These are phyloP conservation scores for Recurvomyces mirabilis DNA, from an alignment of 495 filamentous ascomycete genomes.

Conservation along the genomic window DNA sequence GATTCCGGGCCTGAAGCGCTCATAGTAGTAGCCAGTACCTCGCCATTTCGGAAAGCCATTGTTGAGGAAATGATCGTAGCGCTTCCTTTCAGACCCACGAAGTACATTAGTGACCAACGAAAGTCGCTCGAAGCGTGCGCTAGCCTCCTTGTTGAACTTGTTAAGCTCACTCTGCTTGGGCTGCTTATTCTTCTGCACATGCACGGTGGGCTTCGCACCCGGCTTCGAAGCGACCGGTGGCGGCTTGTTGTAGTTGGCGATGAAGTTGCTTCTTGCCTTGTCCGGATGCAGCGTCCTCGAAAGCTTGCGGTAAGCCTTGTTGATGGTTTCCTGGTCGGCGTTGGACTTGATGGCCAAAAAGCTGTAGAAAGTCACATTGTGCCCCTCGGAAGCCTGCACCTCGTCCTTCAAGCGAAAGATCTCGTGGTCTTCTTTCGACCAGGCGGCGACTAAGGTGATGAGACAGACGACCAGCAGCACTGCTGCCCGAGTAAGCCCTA, in stretches of 20 bases:
- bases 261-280: slow-evolving; percentile 78
- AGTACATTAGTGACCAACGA: slow-evolving; percentile 77
- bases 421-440: slow-evolving; percentile 58
- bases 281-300: slow-evolving; percentile 77
- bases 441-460: slow-evolving; percentile 10
- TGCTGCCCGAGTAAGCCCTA: slow-evolving; percentile 4
- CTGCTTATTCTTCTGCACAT: slow-evolving; percentile 47
- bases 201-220: slow-evolving; percentile 29
- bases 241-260: slow-evolving; percentile 55
- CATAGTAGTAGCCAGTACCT: slow-evolving; percentile 97
- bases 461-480: slow-evolving; percentile 13
- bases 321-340: slow-evolving; percentile 78
- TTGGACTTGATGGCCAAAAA: slow-evolving; percentile 65
- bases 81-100: slow-evolving; percentile 62
- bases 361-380: slow-evolving; percentile 83
- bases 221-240: slow-evolving; percentile 44
- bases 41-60: slow-evolving; percentile 95
- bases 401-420: slow-evolving; percentile 93
- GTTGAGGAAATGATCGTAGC: slow-evolving; percentile 89
- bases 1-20: slow-evolving; percentile 78
- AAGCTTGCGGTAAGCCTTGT: slow-evolving; percentile 85
- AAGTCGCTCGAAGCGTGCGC: slow-evolving; percentile 68
- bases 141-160: slow-evolving; percentile 61
- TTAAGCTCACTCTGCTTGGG: slow-evolving; percentile 63
- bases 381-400: slow-evolving; percentile 61